These are phyloP conservation scores for Arachnomyces sp. DNA, from an alignment of 2,329 filamentous ascomycete genomes.

Conservation along the genomic window DNA sequence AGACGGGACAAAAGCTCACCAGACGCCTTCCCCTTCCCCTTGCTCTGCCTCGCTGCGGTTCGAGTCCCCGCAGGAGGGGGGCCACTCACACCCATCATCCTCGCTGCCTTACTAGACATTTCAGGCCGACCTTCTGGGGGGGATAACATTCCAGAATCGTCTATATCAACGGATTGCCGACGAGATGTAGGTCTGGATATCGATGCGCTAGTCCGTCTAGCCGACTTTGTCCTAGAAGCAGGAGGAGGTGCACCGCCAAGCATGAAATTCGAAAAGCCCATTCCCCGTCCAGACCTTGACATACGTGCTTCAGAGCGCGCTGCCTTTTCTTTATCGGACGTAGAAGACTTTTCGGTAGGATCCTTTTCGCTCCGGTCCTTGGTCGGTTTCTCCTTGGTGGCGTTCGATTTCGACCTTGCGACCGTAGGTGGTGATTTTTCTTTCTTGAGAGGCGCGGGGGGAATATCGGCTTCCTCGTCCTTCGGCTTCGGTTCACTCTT, in stretches of 20 bases:
- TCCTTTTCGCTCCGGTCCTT: slow-evolving; percentile 46
- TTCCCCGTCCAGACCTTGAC: slow-evolving; percentile 49
- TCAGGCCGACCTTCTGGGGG: slow-evolving; percentile 62
- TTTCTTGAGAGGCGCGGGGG: slow-evolving; percentile 24
- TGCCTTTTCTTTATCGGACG: slow-evolving; percentile 62
- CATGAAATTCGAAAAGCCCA: slow-evolving; percentile 54
- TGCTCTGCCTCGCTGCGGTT: slow-evolving; percentile 47
- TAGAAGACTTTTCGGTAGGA: slow-evolving; percentile 56
- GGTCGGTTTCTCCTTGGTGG: slow-evolving; percentile 51
- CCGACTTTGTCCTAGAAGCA: slow-evolving; percentile 55
- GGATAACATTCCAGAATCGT: slow-evolving; percentile 56
- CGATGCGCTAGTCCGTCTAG: slow-evolving; percentile 52
- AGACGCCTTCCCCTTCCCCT: slow-evolving; percentile 39
- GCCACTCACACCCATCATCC: slow-evolving; percentile 57
- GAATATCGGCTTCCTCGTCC: slow-evolving; percentile 24
- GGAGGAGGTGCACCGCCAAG: slow-evolving; percentile 60
- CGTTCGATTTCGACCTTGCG: slow-evolving; percentile 50
- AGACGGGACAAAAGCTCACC: slow-evolving; percentile 18
- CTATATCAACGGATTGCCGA: slow-evolving; percentile 60
- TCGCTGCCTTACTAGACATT: slow-evolving; percentile 69
- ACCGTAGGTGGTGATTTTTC: slow-evolving; percentile 38
- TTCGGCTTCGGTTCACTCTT: slow-evolving; percentile 43
- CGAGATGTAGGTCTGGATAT: slow-evolving; percentile 53
- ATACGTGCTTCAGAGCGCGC: slow-evolving; percentile 43
- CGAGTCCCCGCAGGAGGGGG: slow-evolving; percentile 39